Evolutionary conservation across 441 rosid species (phyloP).

Genomic region (Gossypium gossypioides): DNA sequence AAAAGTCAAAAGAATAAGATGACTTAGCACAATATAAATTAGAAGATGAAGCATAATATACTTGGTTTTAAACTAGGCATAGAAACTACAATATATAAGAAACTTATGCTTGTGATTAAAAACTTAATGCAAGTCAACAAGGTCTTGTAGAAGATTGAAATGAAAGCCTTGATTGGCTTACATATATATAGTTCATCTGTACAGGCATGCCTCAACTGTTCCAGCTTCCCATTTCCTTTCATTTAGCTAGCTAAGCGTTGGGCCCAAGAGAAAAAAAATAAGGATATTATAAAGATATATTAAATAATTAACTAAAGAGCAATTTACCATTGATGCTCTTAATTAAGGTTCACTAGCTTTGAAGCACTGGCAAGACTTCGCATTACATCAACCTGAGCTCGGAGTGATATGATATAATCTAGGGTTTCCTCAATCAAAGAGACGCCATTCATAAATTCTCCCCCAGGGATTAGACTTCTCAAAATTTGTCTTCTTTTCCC

Average conservation of each 20-base stretch:
- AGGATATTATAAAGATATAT: not conserved
- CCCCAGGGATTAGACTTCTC: conserved; percentile 70
- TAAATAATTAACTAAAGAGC: conserved; percentile 3
- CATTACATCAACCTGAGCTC: conserved; percentile 77
- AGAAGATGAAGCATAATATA: not conserved
- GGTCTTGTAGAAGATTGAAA: not conserved
- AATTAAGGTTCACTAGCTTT: conserved; percentile 23
- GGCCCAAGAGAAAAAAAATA: not conserved
- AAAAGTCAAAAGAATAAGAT: not conserved
- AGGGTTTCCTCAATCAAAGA: conserved; percentile 71
- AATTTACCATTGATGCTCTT: conserved; percentile 20
- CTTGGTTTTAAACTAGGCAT: not conserved
- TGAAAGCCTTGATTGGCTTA: conserved; percentile 9
- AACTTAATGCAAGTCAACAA: conserved; percentile 3
- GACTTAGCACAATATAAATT: not conserved
- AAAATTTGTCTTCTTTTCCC: conserved; percentile 51
- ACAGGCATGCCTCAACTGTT: conserved; percentile 17
- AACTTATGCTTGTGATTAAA: not conserved
- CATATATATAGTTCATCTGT: conserved; percentile 17
- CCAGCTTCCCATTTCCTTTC: not conserved
- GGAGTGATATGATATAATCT: conserved; percentile 66
- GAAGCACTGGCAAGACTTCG: conserved; percentile 36
- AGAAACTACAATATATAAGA: too few species aligned
- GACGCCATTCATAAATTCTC: conserved; percentile 46
- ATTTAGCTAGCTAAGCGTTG: conserved; percentile 3